phyloP scores from a whole-genome alignment of 73 alveolate genomes.

The Symbiodinium natans region DNA sequence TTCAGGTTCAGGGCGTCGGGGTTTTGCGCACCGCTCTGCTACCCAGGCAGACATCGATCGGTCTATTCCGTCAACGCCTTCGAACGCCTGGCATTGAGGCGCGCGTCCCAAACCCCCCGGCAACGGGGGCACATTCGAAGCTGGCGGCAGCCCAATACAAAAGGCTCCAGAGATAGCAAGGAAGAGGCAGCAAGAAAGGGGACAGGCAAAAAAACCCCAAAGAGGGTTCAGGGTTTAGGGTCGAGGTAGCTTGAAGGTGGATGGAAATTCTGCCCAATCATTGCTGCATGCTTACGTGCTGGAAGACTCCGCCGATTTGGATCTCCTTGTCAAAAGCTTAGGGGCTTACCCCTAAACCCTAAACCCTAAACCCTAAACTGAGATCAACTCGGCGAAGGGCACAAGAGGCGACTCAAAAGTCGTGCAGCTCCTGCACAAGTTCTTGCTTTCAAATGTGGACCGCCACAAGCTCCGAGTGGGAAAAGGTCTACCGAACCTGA shows the following conservation, averaged over 20 bases:
- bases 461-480: neutral
- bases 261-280: neutral
- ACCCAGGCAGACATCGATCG: neutral
- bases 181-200: slow-evolving; percentile 2
- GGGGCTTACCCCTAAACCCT: too few species aligned
- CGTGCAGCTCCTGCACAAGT: slow-evolving; percentile 8
- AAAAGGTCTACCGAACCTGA: slow-evolving; percentile 49
- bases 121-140: neutral
- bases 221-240: neutral
- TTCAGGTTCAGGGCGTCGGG: neutral
- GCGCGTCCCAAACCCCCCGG: neutral
- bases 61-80: neutral
- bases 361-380: too few species aligned
- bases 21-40: too few species aligned
- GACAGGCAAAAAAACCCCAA: neutral
- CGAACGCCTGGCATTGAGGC: slow-evolving; percentile 21
- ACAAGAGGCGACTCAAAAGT: slow-evolving; percentile 12
- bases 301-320: slow-evolving; percentile 4
- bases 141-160: neutral
- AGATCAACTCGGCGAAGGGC: neutral
- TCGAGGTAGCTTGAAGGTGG: neutral
- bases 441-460: slow-evolving; percentile 4
- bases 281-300: slow-evolving; percentile 20
- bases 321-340: neutral
- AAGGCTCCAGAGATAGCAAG: neutral